These are phyloP conservation scores for Wallacemonas sp. DNA, from an alignment of 208 protist species.

Conservation along the genomic window DNA sequence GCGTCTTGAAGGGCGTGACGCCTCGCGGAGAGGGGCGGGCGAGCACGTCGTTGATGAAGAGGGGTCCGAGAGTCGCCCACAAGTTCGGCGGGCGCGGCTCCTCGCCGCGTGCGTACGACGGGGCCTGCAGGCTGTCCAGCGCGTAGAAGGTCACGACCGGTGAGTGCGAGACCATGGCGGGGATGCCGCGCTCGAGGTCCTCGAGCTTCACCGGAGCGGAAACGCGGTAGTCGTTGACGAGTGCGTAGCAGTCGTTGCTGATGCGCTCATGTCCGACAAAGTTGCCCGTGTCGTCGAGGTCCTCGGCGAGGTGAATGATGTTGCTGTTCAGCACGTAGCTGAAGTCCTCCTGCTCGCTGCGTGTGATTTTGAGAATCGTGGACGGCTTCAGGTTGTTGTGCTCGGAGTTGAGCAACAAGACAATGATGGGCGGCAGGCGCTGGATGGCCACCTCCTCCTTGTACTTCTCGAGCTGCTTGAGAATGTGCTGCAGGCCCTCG, in stretches of 20 bases:
- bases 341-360: constrained; percentile 79
- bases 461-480: constrained; percentile 85
- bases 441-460: constrained; percentile 84
- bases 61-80: constrained; percentile 75
- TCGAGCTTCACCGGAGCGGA: constrained; percentile 71
- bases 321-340: constrained; percentile 90
- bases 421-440: constrained; percentile 86
- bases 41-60: constrained; percentile 82
- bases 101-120: constrained; percentile 63
- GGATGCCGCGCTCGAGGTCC: constrained; percentile 75
- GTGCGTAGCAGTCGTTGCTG: constrained; percentile 75
- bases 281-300: constrained; percentile 84
- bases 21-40: constrained; percentile 65
- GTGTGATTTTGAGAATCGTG: constrained; percentile 80
- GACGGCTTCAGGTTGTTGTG: constrained; percentile 86
- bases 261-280: constrained; percentile 90
- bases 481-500: constrained; percentile 88
- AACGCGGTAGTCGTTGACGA: constrained; percentile 91
- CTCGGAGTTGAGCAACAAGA: constrained; percentile 89
- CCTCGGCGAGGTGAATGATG: constrained; percentile 88
- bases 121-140: constrained; percentile 66
- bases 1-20: constrained; percentile 60
- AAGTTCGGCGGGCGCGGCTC: constrained; percentile 76
- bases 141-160: constrained; percentile 86
- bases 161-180: constrained; percentile 76